Base-by-base conservation (phyloP, 371 early-diverging fungal genomes). In the Apophysomyces trapeziformis region DNA sequence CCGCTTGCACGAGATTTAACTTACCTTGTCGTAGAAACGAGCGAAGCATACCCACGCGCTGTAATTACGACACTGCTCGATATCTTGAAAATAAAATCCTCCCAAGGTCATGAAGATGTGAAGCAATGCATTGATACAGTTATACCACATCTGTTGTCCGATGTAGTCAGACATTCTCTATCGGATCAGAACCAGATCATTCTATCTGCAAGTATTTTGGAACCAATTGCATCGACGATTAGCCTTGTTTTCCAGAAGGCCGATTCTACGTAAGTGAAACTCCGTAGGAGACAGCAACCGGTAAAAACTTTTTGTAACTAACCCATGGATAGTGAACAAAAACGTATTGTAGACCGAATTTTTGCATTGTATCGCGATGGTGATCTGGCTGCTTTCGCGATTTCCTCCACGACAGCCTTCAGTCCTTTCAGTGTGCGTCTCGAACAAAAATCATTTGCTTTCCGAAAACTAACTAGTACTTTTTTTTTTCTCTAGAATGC, bases 311-410 rank as follows among this genome's bases (percentile, higher is more conserved):
- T 0, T 62, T 21, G 56, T 54, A 36, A 37, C 16, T 56, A 9
- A 32, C 21, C 44, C 32, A 32, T 39, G 63, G 45, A 13, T 38
- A 83, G 83, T 38, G 70, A 67, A 7, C 89, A 89, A 72, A 78
- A 78, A 18, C 60, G 56, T n/a, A 81, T 79, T 63, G 61, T 85
- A 39, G 79, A 82, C 46, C 68, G 72, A 14, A 74, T 81, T 16
- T 87, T 86, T 63, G 68, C 71, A 50, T 67, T 87, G 38, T 88
- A 80, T 63, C 64, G 76, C 11, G 60, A 82, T 7, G 84, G 83
- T 21, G 73, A 87, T 46, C 59, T 85, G 14, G 66, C 80, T 9
- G 66, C 60, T 13, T 14, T 72, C 38, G 58, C 57, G 7, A 38
- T 71, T 2, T 13, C 45, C 4, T 21, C 63, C 13, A 39, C 63